A percentile compares a stretch with the other conserved stretches of the same genome.
Evolutionary conservation across 2,329 filamentous ascomycete species (phyloP).

Genomic region (Pseudopyricularia javanii): DNA sequence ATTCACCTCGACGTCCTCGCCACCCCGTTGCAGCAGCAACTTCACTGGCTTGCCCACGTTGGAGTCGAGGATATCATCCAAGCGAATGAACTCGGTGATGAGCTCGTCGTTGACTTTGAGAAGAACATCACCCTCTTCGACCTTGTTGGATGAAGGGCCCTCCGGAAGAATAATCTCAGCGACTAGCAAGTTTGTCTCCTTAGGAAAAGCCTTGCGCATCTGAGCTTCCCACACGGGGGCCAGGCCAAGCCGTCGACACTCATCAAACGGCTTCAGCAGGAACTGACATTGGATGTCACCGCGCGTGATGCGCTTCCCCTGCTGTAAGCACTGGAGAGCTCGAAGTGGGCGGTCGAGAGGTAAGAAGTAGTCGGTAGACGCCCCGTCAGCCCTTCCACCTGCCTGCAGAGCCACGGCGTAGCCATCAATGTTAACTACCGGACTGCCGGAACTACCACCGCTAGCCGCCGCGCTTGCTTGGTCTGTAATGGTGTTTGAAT

Average conservation of each 20-base stretch:
- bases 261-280: constrained; percentile 93
- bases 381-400: constrained; percentile 84
- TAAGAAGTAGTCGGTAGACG: constrained; percentile 94
- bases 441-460: constrained; percentile 95
- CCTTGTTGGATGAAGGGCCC: constrained; percentile 73
- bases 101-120: constrained; percentile 89
- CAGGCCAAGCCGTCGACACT: constrained; percentile 81
- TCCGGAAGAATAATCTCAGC: constrained; percentile 89
- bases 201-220: constrained; percentile 71
- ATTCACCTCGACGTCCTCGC: constrained; percentile 74
- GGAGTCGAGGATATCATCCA: constrained; percentile 86
- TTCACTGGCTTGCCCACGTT: constrained; percentile 69
- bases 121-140: constrained; percentile 89
- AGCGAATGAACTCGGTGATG: constrained; percentile 79
- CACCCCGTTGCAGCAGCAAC: constrained; percentile 77
- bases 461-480: constrained; percentile 95
- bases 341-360: constrained; percentile 83
- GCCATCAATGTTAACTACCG: constrained; percentile 91
- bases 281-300: constrained; percentile 98
- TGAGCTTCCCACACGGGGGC: constrained; percentile 77
- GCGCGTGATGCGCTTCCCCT: constrained; percentile 62
- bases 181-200: constrained; percentile 93
- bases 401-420: constrained; percentile 87
- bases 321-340: constrained; percentile 74
- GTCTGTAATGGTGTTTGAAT: constrained; percentile 21